These are phyloP conservation scores for Ganoderma leucocontextum DNA, from an alignment of 1,284 basidiomycete genomes.

Conservation along the genomic window DNA sequence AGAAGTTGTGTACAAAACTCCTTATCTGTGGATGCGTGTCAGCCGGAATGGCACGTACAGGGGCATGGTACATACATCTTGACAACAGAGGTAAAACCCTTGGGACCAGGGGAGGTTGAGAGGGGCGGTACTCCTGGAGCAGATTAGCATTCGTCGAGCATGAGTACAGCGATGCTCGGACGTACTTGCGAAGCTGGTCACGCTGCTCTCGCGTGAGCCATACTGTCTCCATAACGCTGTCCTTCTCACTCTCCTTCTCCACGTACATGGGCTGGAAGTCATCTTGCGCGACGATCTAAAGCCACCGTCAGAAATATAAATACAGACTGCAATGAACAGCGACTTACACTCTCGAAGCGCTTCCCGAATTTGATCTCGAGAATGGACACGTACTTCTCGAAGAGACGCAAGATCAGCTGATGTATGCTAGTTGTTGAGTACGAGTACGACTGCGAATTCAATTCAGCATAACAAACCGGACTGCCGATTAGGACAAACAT, in stretches of 20 bases:
- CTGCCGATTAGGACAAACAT: background rate
- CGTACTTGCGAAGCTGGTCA: conserved; percentile 67
- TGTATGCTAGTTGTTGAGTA: conserved; percentile 89
- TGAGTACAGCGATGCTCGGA: conserved; percentile 12
- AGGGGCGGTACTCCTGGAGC: conserved; percentile 71
- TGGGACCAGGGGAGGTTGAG: conserved; percentile 93
- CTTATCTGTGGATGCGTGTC: conserved; percentile 68
- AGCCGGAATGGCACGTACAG: conserved; percentile 1
- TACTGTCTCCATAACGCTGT: conserved; percentile 82
- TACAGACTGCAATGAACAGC: background rate
- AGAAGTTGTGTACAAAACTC: conserved; percentile 94
- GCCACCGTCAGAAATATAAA: conserved; percentile 5
- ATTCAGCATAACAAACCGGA: background rate
- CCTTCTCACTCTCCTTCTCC: conserved; percentile 75
- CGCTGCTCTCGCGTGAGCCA: conserved; percentile 84
- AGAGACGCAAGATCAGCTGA: conserved; percentile 85
- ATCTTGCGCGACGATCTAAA: conserved; percentile 86
- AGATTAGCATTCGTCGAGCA: background rate
- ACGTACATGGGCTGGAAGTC: conserved; percentile 94
- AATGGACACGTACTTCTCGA: conserved; percentile 90
- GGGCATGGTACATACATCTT: conserved; percentile 68
- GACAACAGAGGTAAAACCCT: conserved; percentile 94
- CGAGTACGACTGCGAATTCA: conserved; percentile 71
- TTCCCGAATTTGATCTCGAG: conserved; percentile 85
- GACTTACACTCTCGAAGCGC: conserved; percentile 81